These are phyloP conservation scores for Paramecium pentaurelia DNA, from an alignment of 73 alveolate species.

Conservation along the genomic window DNA sequence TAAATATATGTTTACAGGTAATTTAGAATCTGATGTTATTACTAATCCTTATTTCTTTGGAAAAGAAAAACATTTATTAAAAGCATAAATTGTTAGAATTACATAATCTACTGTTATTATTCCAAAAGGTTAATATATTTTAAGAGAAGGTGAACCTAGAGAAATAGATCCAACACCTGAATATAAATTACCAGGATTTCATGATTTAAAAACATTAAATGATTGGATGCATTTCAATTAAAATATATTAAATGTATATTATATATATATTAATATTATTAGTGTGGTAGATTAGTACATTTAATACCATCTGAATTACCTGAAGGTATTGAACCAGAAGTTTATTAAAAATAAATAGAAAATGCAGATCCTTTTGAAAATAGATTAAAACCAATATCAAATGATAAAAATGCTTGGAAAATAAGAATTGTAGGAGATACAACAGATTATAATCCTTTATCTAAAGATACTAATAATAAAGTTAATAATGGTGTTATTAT, in stretches of 20 bases:
- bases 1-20: conserved; percentile 68
- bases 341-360: conserved; percentile 59
- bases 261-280: neutral
- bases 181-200: conserved; percentile 57
- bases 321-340: conserved; percentile 70
- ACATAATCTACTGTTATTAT: no score
- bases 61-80: neutral
- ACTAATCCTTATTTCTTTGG: no score
- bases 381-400: conserved; percentile 62
- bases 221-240: conserved; percentile 88
- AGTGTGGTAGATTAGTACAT: conserved; percentile 82
- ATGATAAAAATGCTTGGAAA: conserved; percentile 76
- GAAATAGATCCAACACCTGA: no score
- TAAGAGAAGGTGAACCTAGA: no score
- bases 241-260: neutral
- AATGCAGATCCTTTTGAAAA: conserved; percentile 74
- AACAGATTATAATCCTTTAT: conserved; percentile 69
- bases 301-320: conserved; percentile 64
- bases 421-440: conserved; percentile 79
- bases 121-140: no score
- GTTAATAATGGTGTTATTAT: conserved; percentile 79
- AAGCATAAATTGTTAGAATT: neutral
- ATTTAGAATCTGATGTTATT: neutral
- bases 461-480: conserved; percentile 75
- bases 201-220: conserved; percentile 73